Conservation (phyloP, 2,329 filamentous ascomycete genomes). For the Alternaria gaisen region DNA sequence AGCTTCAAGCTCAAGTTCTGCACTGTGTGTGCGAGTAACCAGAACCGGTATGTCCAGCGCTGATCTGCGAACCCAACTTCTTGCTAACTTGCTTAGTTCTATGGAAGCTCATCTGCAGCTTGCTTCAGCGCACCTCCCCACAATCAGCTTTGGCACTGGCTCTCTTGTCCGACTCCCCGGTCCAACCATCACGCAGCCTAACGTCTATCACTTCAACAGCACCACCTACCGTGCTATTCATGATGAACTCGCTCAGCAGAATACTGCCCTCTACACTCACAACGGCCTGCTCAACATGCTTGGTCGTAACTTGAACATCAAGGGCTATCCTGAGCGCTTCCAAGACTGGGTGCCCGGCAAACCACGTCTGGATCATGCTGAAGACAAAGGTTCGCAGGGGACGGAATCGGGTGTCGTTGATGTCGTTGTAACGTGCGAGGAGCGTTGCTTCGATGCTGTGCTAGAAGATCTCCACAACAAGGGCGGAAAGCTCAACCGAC, state of each 20-base stretch:
- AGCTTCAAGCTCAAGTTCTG: slow-evolving; percentile 94
- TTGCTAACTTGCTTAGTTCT: slow-evolving; percentile 63
- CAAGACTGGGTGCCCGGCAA: slow-evolving; percentile 95
- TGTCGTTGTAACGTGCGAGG: slow-evolving; percentile 95
- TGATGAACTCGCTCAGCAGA: slow-evolving; percentile 86
- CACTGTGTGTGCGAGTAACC: slow-evolving; percentile 98
- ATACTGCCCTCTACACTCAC: slow-evolving; percentile 83
- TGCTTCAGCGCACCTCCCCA: slow-evolving; percentile 83
- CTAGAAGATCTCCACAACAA: slow-evolving; percentile 90
- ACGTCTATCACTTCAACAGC: slow-evolving; percentile 98
- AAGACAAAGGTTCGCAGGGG: slow-evolving; percentile 78
- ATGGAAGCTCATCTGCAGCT: slow-evolving; percentile 99
- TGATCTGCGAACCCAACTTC: neutral
- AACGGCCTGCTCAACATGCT: slow-evolving; percentile 98
- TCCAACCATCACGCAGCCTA: slow-evolving; percentile 89
- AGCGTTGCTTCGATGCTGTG: slow-evolving; percentile 97
- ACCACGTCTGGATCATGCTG: slow-evolving; percentile 75
- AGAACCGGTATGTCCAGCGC: slow-evolving; percentile 78
- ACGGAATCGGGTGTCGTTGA: slow-evolving; percentile 91
- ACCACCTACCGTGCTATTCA: slow-evolving; percentile 96
- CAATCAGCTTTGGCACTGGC: slow-evolving; percentile 96
- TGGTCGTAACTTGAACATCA: slow-evolving; percentile 87
- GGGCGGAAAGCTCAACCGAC: slow-evolving; percentile 85
- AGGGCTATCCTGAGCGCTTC: slow-evolving; percentile 96
- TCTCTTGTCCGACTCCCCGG: slow-evolving; percentile 93